These are phyloP conservation scores for Solanum raphanifolium DNA, from an alignment of 257 asterid genomes.

Conservation along the genomic window DNA sequence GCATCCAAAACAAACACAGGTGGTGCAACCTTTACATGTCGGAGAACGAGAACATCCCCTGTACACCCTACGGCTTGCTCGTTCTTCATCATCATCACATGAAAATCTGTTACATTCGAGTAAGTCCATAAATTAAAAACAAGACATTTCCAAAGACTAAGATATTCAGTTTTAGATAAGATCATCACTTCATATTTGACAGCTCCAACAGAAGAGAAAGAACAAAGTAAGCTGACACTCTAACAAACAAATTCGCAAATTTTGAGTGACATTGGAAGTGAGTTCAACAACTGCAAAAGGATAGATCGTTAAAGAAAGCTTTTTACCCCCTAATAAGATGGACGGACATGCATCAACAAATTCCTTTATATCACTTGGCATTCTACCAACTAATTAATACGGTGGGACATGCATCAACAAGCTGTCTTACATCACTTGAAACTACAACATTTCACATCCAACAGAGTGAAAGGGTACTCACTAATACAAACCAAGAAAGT, in stretches of 20 bases:
- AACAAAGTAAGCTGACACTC: background rate
- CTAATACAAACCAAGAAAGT: background rate
- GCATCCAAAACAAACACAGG: constrained; percentile 52
- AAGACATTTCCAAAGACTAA: background rate
- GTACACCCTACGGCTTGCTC: constrained; percentile 47
- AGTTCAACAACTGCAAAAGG: background rate
- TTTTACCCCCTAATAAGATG: background rate
- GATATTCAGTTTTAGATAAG: background rate
- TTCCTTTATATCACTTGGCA: background rate
- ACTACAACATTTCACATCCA: background rate
- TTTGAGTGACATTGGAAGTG: background rate
- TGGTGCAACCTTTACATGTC: constrained; percentile 48
- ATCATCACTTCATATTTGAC: background rate
- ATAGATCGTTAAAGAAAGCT: background rate
- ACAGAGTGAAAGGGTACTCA: background rate
- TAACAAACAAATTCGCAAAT: background rate
- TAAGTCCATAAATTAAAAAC: background rate
- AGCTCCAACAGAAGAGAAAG: background rate
- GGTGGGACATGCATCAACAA: background rate
- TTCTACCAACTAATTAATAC: background rate
- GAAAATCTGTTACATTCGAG: constrained; percentile 19
- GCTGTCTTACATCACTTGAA: background rate
- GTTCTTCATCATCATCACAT: constrained; percentile 43
- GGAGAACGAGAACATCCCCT: constrained; percentile 39
- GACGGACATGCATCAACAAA: background rate